Base-by-base conservation (phyloP, 1,284 basidiomycete genomes). In the Kwoniella shivajii region DNA sequence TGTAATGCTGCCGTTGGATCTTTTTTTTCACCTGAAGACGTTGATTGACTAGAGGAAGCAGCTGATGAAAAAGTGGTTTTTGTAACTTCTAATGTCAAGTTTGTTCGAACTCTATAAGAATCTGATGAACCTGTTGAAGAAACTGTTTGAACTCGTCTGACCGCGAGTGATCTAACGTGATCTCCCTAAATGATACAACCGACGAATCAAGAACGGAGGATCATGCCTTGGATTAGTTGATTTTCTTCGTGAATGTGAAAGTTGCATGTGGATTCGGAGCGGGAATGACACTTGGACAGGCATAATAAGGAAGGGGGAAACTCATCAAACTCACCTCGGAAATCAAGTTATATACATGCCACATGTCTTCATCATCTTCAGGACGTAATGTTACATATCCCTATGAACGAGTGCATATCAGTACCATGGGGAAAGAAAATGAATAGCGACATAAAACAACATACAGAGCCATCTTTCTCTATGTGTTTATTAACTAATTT, bases 271-370 rank as follows among this genome's bases (percentile, higher is more conserved):
- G n/a, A n/a, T n/a, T n/a, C n/a, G n/a, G n/a, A n/a, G n/a, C n/a
- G n/a, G n/a, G n/a, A n/a, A n/a, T n/a, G n/a, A n/a, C n/a, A n/a
- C n/a, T n/a, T n/a, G n/a, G n/a, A n/a, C n/a, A n/a, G 11, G 13
- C 14, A 30, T 34, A 43, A 26, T 31, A n/a, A 14, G 53, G 44
- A 44, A 38, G 11, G 18, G 14, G 30, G 4, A 33, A 14, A 42
- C n/a, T 11, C n/a, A n/a, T 14, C 13, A 36, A 11, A 72, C 79
- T 69, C 60, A 84, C 84, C 76, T 88, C 82, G 63, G 89, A 85
- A 56, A 99, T 95, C 56, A 99, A 83, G 79, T 99, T 98, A 79
- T 98, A 98, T n/a, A 97, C 83, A 82, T 99, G 95, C 91, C 95
- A 99, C 88, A 99, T 96, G 78, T 99, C 96, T 79, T 99, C 96